These are phyloP conservation scores for Bisporella sp. DNA, from an alignment of 2,329 filamentous ascomycete genomes.

Conservation along the genomic window DNA sequence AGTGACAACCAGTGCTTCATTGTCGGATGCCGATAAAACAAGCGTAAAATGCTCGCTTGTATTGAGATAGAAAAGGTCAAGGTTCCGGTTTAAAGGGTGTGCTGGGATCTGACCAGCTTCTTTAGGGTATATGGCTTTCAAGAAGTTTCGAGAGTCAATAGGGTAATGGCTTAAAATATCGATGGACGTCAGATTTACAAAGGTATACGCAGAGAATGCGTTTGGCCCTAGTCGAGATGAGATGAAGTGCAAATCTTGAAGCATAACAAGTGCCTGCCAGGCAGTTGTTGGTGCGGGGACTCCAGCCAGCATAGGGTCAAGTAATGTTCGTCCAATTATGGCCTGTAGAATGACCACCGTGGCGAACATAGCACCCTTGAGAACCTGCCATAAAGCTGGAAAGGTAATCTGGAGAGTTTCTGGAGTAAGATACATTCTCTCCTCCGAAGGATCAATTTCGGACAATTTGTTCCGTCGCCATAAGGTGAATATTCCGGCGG, in stretches of 20 bases:
- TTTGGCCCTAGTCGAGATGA: constrained; percentile 57
- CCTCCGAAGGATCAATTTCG: constrained; percentile 55
- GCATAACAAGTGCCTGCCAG: constrained; percentile 52
- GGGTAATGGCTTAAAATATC: constrained; percentile 62
- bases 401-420: constrained; percentile 51
- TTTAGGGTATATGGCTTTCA: constrained; percentile 30
- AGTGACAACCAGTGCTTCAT: constrained; percentile 53
- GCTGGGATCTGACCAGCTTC: constrained; percentile 47
- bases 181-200: constrained; percentile 61
- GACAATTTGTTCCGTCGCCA: constrained; percentile 66
- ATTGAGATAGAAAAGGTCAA: constrained; percentile 70
- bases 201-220: constrained; percentile 62
- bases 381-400: constrained; percentile 56
- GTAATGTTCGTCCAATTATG: constrained; percentile 49
- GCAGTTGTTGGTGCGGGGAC: constrained; percentile 50
- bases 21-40: constrained; percentile 45
- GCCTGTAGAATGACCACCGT: constrained; percentile 54
- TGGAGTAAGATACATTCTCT: constrained; percentile 47
- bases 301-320: constrained; percentile 44
- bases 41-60: constrained; percentile 62
- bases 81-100: constrained; percentile 55
- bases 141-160: constrained; percentile 49
- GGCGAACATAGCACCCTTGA: constrained; percentile 59
- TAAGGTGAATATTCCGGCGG: constrained; percentile 43
- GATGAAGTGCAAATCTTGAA: constrained; percentile 63